Evolutionary conservation across 2,329 filamentous ascomycete species (phyloP).

Genomic region (Ophiosphaerella korrae): DNA sequence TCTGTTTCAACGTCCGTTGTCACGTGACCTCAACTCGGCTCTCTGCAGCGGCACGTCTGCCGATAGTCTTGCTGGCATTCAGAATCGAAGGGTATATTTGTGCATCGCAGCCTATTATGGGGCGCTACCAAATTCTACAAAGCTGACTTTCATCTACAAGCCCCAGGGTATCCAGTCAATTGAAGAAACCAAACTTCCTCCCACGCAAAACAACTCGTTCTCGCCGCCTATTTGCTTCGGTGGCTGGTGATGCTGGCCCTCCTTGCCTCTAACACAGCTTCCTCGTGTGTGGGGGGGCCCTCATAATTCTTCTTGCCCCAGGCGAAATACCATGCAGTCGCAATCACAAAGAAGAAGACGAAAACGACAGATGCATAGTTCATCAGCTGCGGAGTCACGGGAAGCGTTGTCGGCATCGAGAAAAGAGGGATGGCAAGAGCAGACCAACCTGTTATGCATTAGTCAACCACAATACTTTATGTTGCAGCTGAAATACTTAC

Average conservation of each 20-base stretch:
- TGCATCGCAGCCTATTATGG: too few species aligned
- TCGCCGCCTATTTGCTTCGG: slow-evolving; percentile 15
- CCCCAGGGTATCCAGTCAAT: too few species aligned
- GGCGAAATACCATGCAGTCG: slow-evolving; percentile 68
- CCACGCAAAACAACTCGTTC: too few species aligned
- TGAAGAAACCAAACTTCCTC: too few species aligned
- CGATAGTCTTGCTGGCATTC: too few species aligned
- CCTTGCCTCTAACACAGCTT: slow-evolving; percentile 37
- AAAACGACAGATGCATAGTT: slow-evolving; percentile 81
- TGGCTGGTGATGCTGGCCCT: slow-evolving; percentile 37
- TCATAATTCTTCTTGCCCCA: slow-evolving; percentile 74
- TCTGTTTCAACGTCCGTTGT: slow-evolving; percentile 3
- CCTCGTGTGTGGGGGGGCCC: slow-evolving; percentile 58
- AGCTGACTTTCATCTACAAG: too few species aligned
- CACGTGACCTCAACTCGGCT: background rate
- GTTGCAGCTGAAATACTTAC: slow-evolving; percentile 53
- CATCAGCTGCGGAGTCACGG: slow-evolving; percentile 63
- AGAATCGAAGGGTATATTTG: background rate
- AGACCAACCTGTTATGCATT: slow-evolving; percentile 59
- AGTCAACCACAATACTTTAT: background rate
- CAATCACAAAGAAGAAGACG: slow-evolving; percentile 65
- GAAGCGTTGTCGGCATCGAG: slow-evolving; percentile 71
- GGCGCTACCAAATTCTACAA: too few species aligned
- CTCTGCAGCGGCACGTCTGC: too few species aligned
- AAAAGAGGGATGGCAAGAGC: slow-evolving; percentile 72